phyloP scores from a whole-genome alignment of 352 stramenopile genomes.

The Phytophthora foliorum region DNA sequence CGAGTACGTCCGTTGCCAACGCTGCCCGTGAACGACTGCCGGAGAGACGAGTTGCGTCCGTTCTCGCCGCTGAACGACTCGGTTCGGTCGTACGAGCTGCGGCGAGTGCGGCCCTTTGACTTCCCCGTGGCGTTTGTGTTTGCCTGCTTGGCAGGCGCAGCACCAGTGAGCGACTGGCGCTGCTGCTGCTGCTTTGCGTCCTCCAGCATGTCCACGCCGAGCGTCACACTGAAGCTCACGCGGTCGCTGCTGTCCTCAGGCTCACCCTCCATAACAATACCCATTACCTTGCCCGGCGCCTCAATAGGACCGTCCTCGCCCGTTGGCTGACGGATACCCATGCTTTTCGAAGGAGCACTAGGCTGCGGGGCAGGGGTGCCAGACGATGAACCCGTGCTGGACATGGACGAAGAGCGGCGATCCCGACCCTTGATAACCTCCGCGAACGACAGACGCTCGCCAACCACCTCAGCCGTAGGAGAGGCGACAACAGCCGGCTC shows the following conservation, averaged over 20 bases:
- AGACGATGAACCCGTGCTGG: conserved; percentile 43
- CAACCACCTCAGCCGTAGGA: conserved; percentile 43
- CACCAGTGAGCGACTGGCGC: conserved; percentile 58
- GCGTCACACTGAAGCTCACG: conserved; percentile 89
- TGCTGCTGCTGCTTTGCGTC: conserved; percentile 74
- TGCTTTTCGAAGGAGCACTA: conserved; percentile 28
- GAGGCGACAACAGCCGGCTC: conserved; percentile 41
- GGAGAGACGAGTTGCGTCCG: conserved; percentile 40
- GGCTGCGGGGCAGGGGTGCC: conserved; percentile 29
- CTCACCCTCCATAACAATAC: conserved; percentile 70
- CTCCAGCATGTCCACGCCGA: conserved; percentile 71
- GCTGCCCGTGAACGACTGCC: conserved; percentile 49
- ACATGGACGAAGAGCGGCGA: conserved; percentile 57
- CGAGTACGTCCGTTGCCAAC: conserved; percentile 38
- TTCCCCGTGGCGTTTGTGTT: conserved; percentile 41
- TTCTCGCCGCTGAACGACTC: conserved; percentile 52
- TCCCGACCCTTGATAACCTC: conserved; percentile 60
- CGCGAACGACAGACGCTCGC: conserved; percentile 58
- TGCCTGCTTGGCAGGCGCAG: conserved; percentile 37
- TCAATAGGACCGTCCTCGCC: conserved; percentile 78
- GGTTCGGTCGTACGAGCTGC: conserved; percentile 62
- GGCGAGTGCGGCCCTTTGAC: conserved; percentile 51
- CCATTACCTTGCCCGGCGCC: conserved; percentile 85
- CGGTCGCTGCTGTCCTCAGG: conserved; percentile 62
- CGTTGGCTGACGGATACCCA: conserved; percentile 75